These are phyloP conservation scores for slime mould (Dictyostelium discoideum) DNA, from an alignment of 78 protist genomes.

Conservation along the genomic window DNA sequence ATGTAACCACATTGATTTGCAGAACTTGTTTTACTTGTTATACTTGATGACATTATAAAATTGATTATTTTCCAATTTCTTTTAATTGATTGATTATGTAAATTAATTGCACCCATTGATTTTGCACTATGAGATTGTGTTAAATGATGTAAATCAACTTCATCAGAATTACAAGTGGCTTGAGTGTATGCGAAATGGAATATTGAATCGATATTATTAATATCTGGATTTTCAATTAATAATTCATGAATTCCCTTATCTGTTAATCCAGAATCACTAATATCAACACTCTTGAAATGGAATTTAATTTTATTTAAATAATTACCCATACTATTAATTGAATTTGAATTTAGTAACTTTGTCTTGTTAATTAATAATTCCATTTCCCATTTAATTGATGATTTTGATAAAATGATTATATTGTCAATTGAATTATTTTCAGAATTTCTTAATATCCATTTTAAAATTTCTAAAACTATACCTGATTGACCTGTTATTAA, in stretches of 20 bases:
- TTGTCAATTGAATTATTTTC: background rate
- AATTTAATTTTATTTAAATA: background rate
- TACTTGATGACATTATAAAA: no score
- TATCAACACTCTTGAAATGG: background rate
- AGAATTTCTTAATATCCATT: background rate
- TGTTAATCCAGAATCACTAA: background rate
- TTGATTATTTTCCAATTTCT: background rate
- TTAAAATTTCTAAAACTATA: background rate
- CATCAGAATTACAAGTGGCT: no score
- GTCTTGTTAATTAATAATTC: background rate
- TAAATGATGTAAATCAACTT: no score
- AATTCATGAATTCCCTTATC: background rate
- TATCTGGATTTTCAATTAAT: no score
- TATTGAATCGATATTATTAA: no score
- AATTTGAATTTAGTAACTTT: no score
- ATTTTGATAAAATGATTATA: conserved; percentile 9
- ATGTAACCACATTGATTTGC: no score
- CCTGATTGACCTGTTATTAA: background rate
- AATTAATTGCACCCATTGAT: conserved; percentile 73
- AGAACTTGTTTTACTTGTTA: no score
- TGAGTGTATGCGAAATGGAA: no score
- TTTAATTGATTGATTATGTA: conserved; percentile 43
- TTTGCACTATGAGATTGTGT: conserved; percentile 34
- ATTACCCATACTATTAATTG: no score
- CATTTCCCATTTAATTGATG: conserved; percentile 10